Base-by-base conservation (phyloP, 2,329 filamentous ascomycete species). In the Purpureocillium lavendulum region DNA sequence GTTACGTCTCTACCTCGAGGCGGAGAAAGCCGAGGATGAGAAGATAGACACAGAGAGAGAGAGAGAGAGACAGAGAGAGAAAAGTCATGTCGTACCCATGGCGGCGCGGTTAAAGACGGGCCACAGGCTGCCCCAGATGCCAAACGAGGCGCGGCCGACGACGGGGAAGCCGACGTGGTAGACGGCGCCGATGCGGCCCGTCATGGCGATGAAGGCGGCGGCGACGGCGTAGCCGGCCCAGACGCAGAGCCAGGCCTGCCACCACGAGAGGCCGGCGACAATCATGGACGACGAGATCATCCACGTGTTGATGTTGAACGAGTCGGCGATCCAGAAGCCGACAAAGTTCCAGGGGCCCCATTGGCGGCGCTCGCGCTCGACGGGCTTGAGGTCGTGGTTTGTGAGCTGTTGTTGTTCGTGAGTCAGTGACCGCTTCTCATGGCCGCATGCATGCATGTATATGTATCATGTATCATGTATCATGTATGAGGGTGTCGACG, bases 161-260 rank as follows among this genome's bases (percentile, higher is more conserved):
- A 95, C 85, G 1, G 89, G 87, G 57, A 95, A 95, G 2, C 85
- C 84, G 47, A 95, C 86, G 58, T 95, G 87, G 59, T 95, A 95
- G 15, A 75, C 77, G 8, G 88, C 85, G 42, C 88, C 89, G 36
- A 94, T 89, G 36, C 87, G 80, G 47, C 86, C 87, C 6, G 85
- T 94, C 47, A 82, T 45, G 53, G 79, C 83, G 47, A 94, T 73
- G 61, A 95, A 94, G 55, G 65, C 66, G 26, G 72, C 86, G 0
- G 87, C 78, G 47, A 94, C 80, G 30, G 78, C 70, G 56, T 95
- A 94, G 40, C 89, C 88, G 21, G 89, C 65, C 82, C 87, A 90
- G 33, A 95, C 85, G 54, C 84, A 88, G n/a, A 87, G 65, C 82
- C 84, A 87, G 12, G 85, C 82, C 64, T 94, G 87, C 87, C 87